These are phyloP conservation scores for Vitis rotundifolia DNA, from an alignment of 164 flowering plant genomes.

Conservation along the genomic window DNA sequence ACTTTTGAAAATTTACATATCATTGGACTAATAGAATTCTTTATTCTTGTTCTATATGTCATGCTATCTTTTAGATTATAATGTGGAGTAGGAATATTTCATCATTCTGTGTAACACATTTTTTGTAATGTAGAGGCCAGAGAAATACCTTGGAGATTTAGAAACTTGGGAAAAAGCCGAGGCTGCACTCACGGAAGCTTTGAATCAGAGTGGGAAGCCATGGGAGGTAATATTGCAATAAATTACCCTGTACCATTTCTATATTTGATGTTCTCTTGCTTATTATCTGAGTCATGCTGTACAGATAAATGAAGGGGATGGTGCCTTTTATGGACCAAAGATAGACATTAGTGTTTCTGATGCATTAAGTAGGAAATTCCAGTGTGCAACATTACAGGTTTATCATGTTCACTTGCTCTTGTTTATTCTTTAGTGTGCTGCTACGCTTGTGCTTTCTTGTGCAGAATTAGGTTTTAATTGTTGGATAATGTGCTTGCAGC, in stretches of 20 bases:
- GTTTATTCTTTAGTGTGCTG: not conserved
- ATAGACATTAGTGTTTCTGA: conserved; percentile 96
- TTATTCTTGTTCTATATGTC: too few relatives aligned
- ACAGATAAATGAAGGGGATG: conserved; percentile 95
- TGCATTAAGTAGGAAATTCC: conserved; percentile 92
- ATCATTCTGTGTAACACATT: not conserved
- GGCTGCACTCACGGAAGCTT: conserved; percentile 78
- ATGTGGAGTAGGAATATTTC: not conserved
- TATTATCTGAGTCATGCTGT: not conserved
- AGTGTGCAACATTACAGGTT: conserved; percentile 98
- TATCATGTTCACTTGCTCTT: not conserved
- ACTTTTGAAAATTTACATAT: too few relatives aligned
- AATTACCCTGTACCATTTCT: not conserved
- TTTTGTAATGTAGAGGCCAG: conserved; percentile 68
- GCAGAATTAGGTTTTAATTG: not conserved
- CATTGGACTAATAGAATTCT: too few relatives aligned
- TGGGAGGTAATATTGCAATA: conserved; percentile 71
- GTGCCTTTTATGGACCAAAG: conserved; percentile 99
- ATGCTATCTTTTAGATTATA: not conserved
- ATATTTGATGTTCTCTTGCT: not conserved
- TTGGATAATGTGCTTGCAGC: conserved; percentile 48
- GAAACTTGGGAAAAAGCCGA: conserved; percentile 94
- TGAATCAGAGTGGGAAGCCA: conserved; percentile 82
- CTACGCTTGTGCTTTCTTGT: not conserved
- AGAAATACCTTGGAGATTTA: conserved; percentile 82